These are phyloP conservation scores for Cymodocea nodosa DNA, from an alignment of 116 monocot genomes.

Conservation along the genomic window DNA sequence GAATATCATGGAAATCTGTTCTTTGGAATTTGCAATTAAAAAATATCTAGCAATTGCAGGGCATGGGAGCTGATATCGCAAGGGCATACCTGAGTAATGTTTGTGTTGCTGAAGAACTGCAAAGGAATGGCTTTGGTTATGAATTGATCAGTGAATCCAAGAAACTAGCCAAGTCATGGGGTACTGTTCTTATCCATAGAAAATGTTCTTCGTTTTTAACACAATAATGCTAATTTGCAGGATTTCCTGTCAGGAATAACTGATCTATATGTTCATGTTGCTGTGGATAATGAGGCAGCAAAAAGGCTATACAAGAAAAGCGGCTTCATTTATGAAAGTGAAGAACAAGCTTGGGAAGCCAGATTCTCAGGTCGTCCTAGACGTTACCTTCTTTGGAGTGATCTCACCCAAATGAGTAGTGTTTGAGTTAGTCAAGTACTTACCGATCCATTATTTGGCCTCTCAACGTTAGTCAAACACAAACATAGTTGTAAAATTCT, in stretches of 20 bases:
- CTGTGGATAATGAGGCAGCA: slow-evolving; percentile 69
- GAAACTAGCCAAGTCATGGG: slow-evolving; percentile 67
- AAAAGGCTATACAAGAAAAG: slow-evolving; percentile 52
- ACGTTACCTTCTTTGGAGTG: slow-evolving; percentile 61
- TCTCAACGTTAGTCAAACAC: not conserved
- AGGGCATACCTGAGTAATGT: slow-evolving; percentile 91
- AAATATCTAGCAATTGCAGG: slow-evolving; percentile 20
- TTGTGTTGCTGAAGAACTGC: slow-evolving; percentile 87
- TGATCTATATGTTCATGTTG: slow-evolving; percentile 84
- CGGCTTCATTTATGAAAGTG: slow-evolving; percentile 67
- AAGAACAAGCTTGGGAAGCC: slow-evolving; percentile 78
- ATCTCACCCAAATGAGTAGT: slow-evolving; percentile 14
- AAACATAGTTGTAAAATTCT: too few relatives aligned
- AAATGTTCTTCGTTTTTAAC: not conserved
- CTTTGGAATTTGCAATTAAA: not conserved
- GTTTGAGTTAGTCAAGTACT: not conserved
- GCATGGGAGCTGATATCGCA: slow-evolving; percentile 18
- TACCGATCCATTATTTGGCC: not conserved
- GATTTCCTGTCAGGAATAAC: slow-evolving; percentile 45
- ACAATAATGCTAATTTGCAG: not conserved
- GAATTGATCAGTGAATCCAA: slow-evolving; percentile 46
- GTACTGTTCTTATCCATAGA: slow-evolving; percentile 16
- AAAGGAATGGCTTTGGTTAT: slow-evolving; percentile 75
- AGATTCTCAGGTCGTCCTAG: slow-evolving; percentile 54
- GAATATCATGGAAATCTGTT: too few relatives aligned